A percentile compares a stretch with the other conserved stretches of the same genome.
phyloP scores from a whole-genome alignment of 208 protist genomes.

The Acanthamoeba rhysodes region DNA sequence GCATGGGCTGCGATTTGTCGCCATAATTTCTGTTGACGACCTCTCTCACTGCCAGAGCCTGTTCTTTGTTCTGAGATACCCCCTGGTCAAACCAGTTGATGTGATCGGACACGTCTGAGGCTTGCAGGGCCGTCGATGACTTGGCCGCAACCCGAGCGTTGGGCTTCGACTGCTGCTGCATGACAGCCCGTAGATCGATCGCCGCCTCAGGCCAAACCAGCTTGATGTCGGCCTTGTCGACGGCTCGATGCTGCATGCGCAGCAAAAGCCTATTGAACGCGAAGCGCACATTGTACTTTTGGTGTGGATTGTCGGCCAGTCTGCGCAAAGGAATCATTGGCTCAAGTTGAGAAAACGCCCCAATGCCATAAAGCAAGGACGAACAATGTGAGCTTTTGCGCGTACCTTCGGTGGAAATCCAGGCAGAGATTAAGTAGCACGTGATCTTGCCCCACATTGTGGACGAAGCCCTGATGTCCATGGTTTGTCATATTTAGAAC shows the following conservation, averaged over 20 bases:
- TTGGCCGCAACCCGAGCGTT: neutral
- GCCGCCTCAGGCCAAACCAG: neutral
- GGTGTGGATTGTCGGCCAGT: neutral
- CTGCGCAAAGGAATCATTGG: neutral
- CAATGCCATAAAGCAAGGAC: no score
- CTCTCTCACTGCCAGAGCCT: neutral
- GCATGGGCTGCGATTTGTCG: neutral
- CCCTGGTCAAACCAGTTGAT: neutral
- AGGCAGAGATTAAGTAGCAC: neutral
- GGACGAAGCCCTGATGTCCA: neutral
- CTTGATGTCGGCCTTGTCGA: conserved; percentile 15
- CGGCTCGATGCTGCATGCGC: neutral
- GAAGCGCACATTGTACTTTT: neutral
- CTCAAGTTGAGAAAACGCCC: no score
- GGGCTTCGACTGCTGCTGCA: neutral
- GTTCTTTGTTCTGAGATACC: neutral
- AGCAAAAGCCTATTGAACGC: neutral
- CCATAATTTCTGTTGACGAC: neutral
- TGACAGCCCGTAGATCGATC: neutral
- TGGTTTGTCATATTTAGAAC: no score
- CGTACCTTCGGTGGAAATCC: neutral
- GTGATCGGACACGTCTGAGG: neutral
- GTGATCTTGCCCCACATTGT: neutral
- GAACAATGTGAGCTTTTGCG: neutral
- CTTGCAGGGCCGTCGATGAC: neutral